These are phyloP conservation scores for Aspergillus sp. DNA, from an alignment of 2,329 filamentous ascomycete species.

Conservation along the genomic window DNA sequence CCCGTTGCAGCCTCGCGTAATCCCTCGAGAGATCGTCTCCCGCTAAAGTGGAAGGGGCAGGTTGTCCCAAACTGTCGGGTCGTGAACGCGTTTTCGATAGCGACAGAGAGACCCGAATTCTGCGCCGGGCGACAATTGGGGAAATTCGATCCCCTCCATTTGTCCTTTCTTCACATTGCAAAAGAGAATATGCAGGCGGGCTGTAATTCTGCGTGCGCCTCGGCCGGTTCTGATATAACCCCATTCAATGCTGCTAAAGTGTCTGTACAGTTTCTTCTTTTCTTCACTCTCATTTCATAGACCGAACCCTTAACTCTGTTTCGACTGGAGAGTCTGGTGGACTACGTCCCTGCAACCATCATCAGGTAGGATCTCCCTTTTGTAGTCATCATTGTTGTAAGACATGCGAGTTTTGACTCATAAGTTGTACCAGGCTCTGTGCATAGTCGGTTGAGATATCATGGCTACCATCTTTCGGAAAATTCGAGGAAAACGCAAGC, in stretches of 20 bases:
- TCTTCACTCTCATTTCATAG: slow-evolving; percentile 1
- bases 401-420: not conserved
- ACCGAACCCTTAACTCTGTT: not conserved
- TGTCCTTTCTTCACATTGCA: slow-evolving; percentile 1
- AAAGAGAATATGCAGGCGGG: not conserved
- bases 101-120: not conserved
- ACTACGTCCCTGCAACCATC: not conserved
- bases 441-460: slow-evolving; percentile 19
- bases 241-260: slow-evolving; percentile 13
- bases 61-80: slow-evolving; percentile 21
- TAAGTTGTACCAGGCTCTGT: not conserved
- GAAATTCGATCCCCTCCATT: slow-evolving; percentile 9
- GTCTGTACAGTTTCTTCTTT: slow-evolving; percentile 5
- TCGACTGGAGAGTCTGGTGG: too few species aligned
- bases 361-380: not conserved
- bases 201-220: not conserved
- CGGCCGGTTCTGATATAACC: slow-evolving; percentile 18
- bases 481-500: slow-evolving; percentile 27
- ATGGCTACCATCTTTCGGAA: slow-evolving; percentile 28
- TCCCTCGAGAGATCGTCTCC: not conserved
- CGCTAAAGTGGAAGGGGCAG: not conserved
- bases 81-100: slow-evolving; percentile 9
- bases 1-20: not conserved
- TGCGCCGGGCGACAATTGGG: not conserved
- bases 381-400: not conserved